These are phyloP conservation scores for Salisapilia sapeloensis DNA, from an alignment of 352 stramenopile species.

Conservation along the genomic window DNA sequence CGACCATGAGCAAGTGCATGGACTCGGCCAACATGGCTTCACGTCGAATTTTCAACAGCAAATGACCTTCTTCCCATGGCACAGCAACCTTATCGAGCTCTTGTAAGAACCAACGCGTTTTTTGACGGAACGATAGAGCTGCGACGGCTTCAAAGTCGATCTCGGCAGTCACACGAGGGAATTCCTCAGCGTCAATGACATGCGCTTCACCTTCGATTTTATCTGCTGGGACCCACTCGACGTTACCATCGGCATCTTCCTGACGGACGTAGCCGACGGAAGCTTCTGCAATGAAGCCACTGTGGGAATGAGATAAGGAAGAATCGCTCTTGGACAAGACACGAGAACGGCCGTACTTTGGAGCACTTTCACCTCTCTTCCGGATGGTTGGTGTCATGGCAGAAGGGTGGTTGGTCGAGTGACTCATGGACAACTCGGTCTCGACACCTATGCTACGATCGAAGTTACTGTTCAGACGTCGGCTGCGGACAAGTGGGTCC, in stretches of 20 bases:
- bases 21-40: conserved; percentile 60
- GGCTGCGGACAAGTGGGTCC: neutral
- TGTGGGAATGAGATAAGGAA: conserved; percentile 1
- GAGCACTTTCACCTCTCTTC: conserved; percentile 12
- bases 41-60: conserved; percentile 63
- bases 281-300: conserved; percentile 34
- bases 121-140: conserved; percentile 45
- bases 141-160: conserved; percentile 69
- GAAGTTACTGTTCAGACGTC: conserved; percentile 1
- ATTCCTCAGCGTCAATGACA: conserved; percentile 54
- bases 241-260: conserved; percentile 42
- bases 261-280: conserved; percentile 66
- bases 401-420: too few relatives aligned
- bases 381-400: conserved; percentile 21
- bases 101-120: conserved; percentile 65
- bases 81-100: conserved; percentile 60
- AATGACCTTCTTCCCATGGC: conserved; percentile 60
- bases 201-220: conserved; percentile 37
- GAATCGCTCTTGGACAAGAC: conserved; percentile 4
- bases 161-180: conserved; percentile 38
- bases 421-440: conserved; percentile 61
- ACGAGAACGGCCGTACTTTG: conserved; percentile 3
- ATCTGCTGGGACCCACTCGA: conserved; percentile 59
- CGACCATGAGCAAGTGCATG: conserved; percentile 70
- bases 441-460: conserved; percentile 23